Conservation (phyloP, 164 flowering plant species). For the Chimonanthus praecox region DNA sequence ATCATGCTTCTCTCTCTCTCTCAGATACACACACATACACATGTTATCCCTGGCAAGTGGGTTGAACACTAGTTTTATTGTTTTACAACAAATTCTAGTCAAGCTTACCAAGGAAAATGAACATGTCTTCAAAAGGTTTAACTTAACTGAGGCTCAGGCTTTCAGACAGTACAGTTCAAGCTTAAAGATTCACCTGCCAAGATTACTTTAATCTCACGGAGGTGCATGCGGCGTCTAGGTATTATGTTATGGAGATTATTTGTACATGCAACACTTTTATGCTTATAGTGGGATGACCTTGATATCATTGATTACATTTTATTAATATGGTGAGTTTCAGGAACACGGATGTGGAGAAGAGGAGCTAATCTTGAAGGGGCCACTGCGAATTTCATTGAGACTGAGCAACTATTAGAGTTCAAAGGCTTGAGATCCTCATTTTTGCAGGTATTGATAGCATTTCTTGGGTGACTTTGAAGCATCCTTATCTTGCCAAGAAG, state of each 20-base stretch:
- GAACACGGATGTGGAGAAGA: conserved; percentile 99
- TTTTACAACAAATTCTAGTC: background rate
- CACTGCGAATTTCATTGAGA: conserved; percentile 91
- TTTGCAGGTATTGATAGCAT: conserved; percentile 60
- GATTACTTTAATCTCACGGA: conserved; percentile 75
- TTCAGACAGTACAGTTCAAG: conserved; percentile 49
- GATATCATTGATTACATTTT: conserved; percentile 5
- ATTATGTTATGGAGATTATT: conserved; percentile 13
- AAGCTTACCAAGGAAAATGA: background rate
- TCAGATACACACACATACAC: background rate
- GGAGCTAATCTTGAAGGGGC: conserved; percentile 97
- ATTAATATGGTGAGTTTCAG: conserved; percentile 28
- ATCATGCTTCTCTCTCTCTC: conserved; percentile 2
- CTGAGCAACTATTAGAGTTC: conserved; percentile 77
- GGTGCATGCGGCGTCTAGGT: conserved; percentile 97
- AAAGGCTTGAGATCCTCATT: conserved; percentile 60
- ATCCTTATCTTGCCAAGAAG: background rate
- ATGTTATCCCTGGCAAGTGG: background rate
- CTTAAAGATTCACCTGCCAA: conserved; percentile 51
- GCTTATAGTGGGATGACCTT: background rate
- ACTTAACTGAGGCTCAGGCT: conserved; percentile 64
- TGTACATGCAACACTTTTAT: background rate
- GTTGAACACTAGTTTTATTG: background rate
- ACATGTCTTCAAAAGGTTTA: conserved; percentile 9
- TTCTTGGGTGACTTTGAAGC: background rate